Evolutionary conservation across 2,329 filamentous ascomycete species (phyloP).

Genomic region (Helotiales sp.): DNA sequence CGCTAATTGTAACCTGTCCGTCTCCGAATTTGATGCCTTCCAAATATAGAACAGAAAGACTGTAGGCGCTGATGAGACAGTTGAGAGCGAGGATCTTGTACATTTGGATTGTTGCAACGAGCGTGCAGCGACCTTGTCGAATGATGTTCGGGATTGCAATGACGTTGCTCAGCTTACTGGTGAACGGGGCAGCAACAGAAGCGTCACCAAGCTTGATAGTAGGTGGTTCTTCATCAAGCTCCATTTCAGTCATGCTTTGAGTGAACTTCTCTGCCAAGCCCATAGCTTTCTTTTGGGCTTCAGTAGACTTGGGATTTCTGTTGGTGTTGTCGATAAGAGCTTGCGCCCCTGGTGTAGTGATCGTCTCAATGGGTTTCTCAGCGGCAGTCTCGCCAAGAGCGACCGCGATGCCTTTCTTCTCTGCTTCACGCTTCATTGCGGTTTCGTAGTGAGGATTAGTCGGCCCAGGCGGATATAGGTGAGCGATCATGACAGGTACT

Average conservation of each 20-base stretch:
- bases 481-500: slow-evolving; percentile 87
- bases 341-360: slow-evolving; percentile 67
- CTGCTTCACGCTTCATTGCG: slow-evolving; percentile 82
- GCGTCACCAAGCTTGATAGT: slow-evolving; percentile 97
- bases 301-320: slow-evolving; percentile 54
- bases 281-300: slow-evolving; percentile 70
- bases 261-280: slow-evolving; percentile 85
- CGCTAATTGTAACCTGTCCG: slow-evolving; percentile 96
- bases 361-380: slow-evolving; percentile 59
- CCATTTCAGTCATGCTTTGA: slow-evolving; percentile 82
- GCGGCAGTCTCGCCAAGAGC: slow-evolving; percentile 50
- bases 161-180: slow-evolving; percentile 95
- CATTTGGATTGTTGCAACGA: slow-evolving; percentile 99
- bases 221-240: slow-evolving; percentile 85
- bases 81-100: slow-evolving; percentile 99
- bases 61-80: slow-evolving; percentile 97
- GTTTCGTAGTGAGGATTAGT: slow-evolving; percentile 93
- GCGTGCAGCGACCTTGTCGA: slow-evolving; percentile 92
- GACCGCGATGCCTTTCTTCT: slow-evolving; percentile 70
- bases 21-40: slow-evolving; percentile 99
- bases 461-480: slow-evolving; percentile 89
- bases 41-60: slow-evolving; percentile 90
- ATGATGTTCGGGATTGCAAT: slow-evolving; percentile 98
- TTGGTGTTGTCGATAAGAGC: slow-evolving; percentile 55
- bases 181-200: slow-evolving; percentile 95